Evolutionary conservation across 2,329 filamentous ascomycete genomes (phyloP), one percentile per base, ranked within the genome.

Genomic region (Sordariomycetes sp.): DNA sequence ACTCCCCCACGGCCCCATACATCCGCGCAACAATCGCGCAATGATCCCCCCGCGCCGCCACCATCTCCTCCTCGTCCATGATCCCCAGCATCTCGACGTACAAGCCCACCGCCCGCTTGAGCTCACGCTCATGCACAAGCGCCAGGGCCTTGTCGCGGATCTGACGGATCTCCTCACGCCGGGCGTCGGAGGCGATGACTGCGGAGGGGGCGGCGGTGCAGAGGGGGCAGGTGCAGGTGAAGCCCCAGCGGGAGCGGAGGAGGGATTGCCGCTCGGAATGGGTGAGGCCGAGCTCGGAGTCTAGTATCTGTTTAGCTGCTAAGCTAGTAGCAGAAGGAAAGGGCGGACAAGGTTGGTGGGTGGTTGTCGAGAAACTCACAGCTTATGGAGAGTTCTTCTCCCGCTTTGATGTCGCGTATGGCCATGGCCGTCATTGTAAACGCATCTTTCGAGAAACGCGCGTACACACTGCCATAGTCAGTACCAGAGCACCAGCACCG

Each of bases 341-440:
- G 60, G 58, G 17, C 28, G 35, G 25, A 34, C 10, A 6, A 58
- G 63, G 51, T 12, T n/a, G n/a, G n/a, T n/a, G n/a, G n/a, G n/a
- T n/a, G n/a, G n/a, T n/a, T n/a, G n/a, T n/a, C n/a, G 10, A n/a
- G 7, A 4, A 35, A 57, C 65, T 24, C 59, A 66, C 66, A 68
- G 61, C 62, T 68, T 54, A 69, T 63, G 10, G 59, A 50, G 28
- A 69, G 64, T 55, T 68, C 67, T 15, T 67, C 64, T 2, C 66
- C 66, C 1, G 61, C 57, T 52, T 64, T 57, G 20, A 68, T 67
- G 13, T 62, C 61, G 1, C 59, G 62, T 25, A 63, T 62, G 1
- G 66, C 62, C 15, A 65, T 61, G 24, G 66, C 61, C 35, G 65
- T 65, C 55, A 63, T 64, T 0, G 63, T 61, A 17, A 66, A 48